Evolutionary conservation across 73 alveolate species (phyloP).

Genomic region (Stentor roeselii): DNA sequence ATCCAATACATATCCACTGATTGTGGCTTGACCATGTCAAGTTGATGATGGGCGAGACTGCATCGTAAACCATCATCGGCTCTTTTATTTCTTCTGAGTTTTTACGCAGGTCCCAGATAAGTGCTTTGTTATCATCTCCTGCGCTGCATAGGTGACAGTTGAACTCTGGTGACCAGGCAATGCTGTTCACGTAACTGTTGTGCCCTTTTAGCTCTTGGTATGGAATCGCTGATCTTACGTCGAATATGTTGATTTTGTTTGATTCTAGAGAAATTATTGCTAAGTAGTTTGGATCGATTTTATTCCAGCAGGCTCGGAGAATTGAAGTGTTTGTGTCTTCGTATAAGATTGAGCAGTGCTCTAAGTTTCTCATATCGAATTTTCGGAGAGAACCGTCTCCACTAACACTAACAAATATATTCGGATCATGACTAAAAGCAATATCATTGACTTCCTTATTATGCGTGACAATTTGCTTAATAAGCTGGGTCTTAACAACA

Average conservation of each 20-base stretch:
- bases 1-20: background rate
- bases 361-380: slow-evolving; percentile 82
- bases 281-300: slow-evolving; percentile 74
- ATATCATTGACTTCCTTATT: slow-evolving; percentile 98
- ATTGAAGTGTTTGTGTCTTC: slow-evolving; percentile 85
- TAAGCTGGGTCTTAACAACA: slow-evolving; percentile 75
- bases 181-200: slow-evolving; percentile 84
- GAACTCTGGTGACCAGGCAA: slow-evolving; percentile 97
- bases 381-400: slow-evolving; percentile 97
- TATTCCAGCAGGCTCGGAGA: slow-evolving; percentile 92
- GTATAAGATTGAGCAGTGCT: slow-evolving; percentile 91
- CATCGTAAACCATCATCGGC: slow-evolving; percentile 50
- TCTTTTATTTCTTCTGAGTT: slow-evolving; percentile 26
- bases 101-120: slow-evolving; percentile 75
- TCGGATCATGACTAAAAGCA: slow-evolving; percentile 79
- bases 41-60: slow-evolving; percentile 49
- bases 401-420: slow-evolving; percentile 92
- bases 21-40: slow-evolving; percentile 43
- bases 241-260: slow-evolving; percentile 78
- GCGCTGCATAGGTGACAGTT: slow-evolving; percentile 92
- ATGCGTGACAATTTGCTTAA: slow-evolving; percentile 94
- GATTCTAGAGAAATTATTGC: slow-evolving; percentile 93
- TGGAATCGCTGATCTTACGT: slow-evolving; percentile 83
- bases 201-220: slow-evolving; percentile 89
- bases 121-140: slow-evolving; percentile 90